Conservation (phyloP, 2,329 filamentous ascomycete genomes). For the Neoascochyta sp. region DNA sequence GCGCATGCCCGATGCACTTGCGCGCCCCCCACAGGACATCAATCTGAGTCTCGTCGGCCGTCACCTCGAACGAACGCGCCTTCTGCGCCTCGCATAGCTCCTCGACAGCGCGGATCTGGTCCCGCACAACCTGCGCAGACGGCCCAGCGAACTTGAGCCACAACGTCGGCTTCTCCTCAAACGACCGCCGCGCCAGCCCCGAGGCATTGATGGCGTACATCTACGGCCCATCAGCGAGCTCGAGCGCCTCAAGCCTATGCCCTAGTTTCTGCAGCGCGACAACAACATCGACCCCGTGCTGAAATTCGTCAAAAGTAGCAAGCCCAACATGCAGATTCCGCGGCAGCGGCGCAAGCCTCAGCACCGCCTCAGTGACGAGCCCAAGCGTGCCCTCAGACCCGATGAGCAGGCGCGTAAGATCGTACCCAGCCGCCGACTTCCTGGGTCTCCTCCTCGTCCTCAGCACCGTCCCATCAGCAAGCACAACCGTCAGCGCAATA, state of each 20-base stretch:
- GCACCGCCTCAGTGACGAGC: conserved; percentile 81
- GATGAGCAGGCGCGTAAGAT: conserved; percentile 82
- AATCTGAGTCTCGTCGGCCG: conserved; percentile 57
- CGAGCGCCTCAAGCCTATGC: conserved; percentile 80
- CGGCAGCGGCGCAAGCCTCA: conserved; percentile 77
- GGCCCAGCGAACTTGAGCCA: conserved; percentile 73
- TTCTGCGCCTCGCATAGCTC: conserved; percentile 54
- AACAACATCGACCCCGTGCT: conserved; percentile 71
- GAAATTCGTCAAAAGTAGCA: conserved; percentile 58
- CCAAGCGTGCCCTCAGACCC: conserved; percentile 89
- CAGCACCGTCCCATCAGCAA: conserved; percentile 82
- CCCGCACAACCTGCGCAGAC: conserved; percentile 58
- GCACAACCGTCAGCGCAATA: conserved; percentile 74
- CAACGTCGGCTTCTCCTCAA: conserved; percentile 65
- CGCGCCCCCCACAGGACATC: conserved; percentile 68
- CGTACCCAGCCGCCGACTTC: conserved; percentile 88
- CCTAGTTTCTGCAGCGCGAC: conserved; percentile 71
- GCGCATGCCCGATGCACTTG: conserved; percentile 68
- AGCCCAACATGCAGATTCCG: conserved; percentile 76
- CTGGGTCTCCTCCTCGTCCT: conserved; percentile 82
- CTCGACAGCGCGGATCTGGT: conserved; percentile 66
- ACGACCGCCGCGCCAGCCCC: conserved; percentile 52
- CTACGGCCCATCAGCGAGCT: conserved; percentile 83
- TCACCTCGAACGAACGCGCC: conserved; percentile 63
- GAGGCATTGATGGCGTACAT: conserved; percentile 68